Conservation (phyloP, 1,139 yeast species). For the Suhomyces bokatorum region DNA sequence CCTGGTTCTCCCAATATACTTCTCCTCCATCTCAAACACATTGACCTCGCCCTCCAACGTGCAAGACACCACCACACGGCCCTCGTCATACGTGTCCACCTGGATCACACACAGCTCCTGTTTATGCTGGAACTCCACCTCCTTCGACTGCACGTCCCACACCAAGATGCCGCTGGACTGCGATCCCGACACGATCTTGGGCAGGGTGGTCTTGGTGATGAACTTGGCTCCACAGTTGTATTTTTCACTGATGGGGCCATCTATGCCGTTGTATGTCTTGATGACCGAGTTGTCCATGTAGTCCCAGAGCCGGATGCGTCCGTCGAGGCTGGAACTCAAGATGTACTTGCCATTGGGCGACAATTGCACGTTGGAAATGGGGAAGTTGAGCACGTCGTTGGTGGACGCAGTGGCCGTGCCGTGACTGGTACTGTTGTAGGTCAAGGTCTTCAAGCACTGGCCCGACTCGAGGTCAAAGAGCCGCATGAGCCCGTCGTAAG, state of each 20-base stretch:
- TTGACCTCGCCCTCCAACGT: slow-evolving; percentile 27
- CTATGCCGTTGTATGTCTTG: slow-evolving; percentile 60
- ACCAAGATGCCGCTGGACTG: slow-evolving; percentile 59
- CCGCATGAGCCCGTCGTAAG: slow-evolving; percentile 88
- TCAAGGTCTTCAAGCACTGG: slow-evolving; percentile 86
- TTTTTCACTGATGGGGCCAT: slow-evolving; percentile 42
- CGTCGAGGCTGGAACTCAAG: slow-evolving; percentile 79
- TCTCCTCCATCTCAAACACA: slow-evolving; percentile 25
- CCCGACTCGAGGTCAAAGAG: slow-evolving; percentile 87
- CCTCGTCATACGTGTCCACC: slow-evolving; percentile 42
- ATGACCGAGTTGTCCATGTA: slow-evolving; percentile 75
- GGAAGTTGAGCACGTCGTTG: slow-evolving; percentile 51
- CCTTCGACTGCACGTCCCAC: slow-evolving; percentile 76
- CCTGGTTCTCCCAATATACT: neutral
- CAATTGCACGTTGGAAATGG: slow-evolving; percentile 70
- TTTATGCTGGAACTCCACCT: slow-evolving; percentile 42
- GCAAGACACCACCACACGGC: slow-evolving; percentile 43
- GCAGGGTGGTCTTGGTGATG: slow-evolving; percentile 30
- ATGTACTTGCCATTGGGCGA: slow-evolving; percentile 84
- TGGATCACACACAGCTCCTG: slow-evolving; percentile 46
- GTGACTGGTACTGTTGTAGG: slow-evolving; percentile 62
- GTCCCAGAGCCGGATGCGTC: slow-evolving; percentile 77
- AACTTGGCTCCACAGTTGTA: slow-evolving; percentile 54
- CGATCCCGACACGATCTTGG: slow-evolving; percentile 64
- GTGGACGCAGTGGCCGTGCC: slow-evolving; percentile 63